A percentile compares a stretch with the other conserved stretches of the same genome.
phyloP scores from a whole-genome alignment of 805 yeast species.

The Suhomyces vadensis region DNA sequence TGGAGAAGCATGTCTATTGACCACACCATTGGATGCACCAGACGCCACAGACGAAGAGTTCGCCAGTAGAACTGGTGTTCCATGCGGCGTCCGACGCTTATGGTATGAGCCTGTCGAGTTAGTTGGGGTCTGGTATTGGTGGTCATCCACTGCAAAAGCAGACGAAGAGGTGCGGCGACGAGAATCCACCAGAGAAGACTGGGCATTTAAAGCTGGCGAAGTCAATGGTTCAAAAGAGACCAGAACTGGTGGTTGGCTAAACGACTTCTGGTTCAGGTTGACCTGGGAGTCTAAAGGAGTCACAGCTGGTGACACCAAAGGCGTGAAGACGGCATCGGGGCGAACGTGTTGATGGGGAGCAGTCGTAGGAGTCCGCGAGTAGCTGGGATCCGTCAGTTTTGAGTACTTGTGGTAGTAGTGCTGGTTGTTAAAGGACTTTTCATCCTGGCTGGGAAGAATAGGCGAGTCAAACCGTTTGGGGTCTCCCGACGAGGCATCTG shows the following conservation, averaged over 20 bases:
- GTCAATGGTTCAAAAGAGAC: constrained; percentile 54
- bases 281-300: constrained; percentile 55
- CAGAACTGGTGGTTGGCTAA: constrained; percentile 24
- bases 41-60: constrained; percentile 12
- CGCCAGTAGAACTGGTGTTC: constrained; percentile 41
- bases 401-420: constrained; percentile 39
- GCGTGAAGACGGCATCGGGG: constrained; percentile 69
- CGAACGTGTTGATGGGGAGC: constrained; percentile 38
- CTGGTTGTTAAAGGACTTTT: constrained; percentile 41
- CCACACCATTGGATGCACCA: background rate
- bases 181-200: constrained; percentile 20
- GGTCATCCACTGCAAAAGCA: constrained; percentile 19
- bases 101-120: constrained; percentile 11
- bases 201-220: constrained; percentile 66
- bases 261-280: constrained; percentile 17
- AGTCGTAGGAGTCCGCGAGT: background rate
- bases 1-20: constrained; percentile 4
- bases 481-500: constrained; percentile 7
- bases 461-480: constrained; percentile 30
- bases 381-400: constrained; percentile 1
- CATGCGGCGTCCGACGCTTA: constrained; percentile 46
- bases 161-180: constrained; percentile 36
- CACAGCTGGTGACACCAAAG: constrained; percentile 74
- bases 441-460: constrained; percentile 43
- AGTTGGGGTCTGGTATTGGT: constrained; percentile 5